Conservation (phyloP, 305 asterid species). For the Fraxinus nigra region DNA sequence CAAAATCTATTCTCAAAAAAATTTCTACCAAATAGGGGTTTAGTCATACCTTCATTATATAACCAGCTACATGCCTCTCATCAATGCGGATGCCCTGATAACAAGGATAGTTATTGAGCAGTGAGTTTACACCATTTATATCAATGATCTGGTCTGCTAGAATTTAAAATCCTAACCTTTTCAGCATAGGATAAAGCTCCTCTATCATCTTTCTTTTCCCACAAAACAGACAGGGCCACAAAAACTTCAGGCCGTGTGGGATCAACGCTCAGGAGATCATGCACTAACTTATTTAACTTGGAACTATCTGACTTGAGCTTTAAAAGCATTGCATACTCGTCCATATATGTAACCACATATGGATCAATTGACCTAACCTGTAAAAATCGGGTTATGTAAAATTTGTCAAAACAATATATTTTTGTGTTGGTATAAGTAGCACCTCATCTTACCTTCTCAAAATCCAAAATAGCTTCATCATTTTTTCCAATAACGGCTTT, state of each 20-base stretch:
- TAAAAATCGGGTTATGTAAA: slow-evolving; percentile 27
- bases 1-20: background rate
- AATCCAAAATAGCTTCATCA: slow-evolving; percentile 87
- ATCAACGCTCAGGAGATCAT: slow-evolving; percentile 77
- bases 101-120: slow-evolving; percentile 21
- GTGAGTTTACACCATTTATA: slow-evolving; percentile 25
- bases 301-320: slow-evolving; percentile 72
- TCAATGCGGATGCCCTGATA: slow-evolving; percentile 84
- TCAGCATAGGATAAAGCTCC: slow-evolving; percentile 85
- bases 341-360: slow-evolving; percentile 79
- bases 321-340: slow-evolving; percentile 97
- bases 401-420: slow-evolving; percentile 4
- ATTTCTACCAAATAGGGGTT: background rate
- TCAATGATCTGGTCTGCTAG: slow-evolving; percentile 18
- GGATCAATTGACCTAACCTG: slow-evolving; percentile 94
- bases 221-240: slow-evolving; percentile 86
- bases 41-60: slow-evolving; percentile 77
- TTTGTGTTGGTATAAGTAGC: slow-evolving; percentile 10
- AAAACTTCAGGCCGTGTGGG: slow-evolving; percentile 89
- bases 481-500: slow-evolving; percentile 82
- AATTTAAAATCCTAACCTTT: slow-evolving; percentile 52
- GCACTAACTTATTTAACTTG: slow-evolving; percentile 80
- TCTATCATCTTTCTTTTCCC: slow-evolving; percentile 93
- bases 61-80: slow-evolving; percentile 89
- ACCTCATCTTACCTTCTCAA: slow-evolving; percentile 61